Base-by-base conservation (phyloP, 768 basidiomycete species). In the Cubamyces sp. region DNA sequence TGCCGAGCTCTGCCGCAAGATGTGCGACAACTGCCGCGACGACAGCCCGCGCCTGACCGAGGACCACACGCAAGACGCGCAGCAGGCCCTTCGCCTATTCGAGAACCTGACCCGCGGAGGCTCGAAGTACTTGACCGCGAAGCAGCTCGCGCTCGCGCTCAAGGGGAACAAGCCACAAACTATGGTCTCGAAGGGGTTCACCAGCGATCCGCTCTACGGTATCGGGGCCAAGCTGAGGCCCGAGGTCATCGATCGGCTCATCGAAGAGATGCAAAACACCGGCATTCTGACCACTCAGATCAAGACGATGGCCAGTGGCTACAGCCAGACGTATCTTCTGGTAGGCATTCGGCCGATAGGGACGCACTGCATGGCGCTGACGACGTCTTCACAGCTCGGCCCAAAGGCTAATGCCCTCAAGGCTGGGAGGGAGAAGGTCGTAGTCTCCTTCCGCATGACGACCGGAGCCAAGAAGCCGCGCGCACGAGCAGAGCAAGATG, bases 11-110 rank as follows among this genome's bases (percentile, higher is more conserved):
- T 99, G 97, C 70, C 74, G 82, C 40, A 77, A 79, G 42, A 80
- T 82, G 4, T 99, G 97, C 73, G 92, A 98, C 73, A 95, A 92
- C 64, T 99, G 97, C 71, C 75, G 82, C 45, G 77, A 82, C 53
- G 77, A 78, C 34, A 50, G 41, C 8, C 57, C 57, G 28, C 23
- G 14, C 40, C n/a, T 43, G 9, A 49, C 47, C 21, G 57, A 45
- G 18, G 58, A 64, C 45, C 53, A 60, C 53, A 76, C 79, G 16
- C 78, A 75, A 9, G 55, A 61, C 55, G 60, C 65, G 11, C 61
- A 55, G 23, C 47, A 60, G 23, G 53, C 57, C 1, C 16, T 64
- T 14, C 42, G 42, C 2, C 40, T 60, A 16, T 50, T 55, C 42
- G 47, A 59, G 42, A 47, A 30, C 25, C 37, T 60, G 34, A 18